These are phyloP conservation scores for Henningerozyma blattae DNA, from an alignment of 805 yeast genomes.

Conservation along the genomic window DNA sequence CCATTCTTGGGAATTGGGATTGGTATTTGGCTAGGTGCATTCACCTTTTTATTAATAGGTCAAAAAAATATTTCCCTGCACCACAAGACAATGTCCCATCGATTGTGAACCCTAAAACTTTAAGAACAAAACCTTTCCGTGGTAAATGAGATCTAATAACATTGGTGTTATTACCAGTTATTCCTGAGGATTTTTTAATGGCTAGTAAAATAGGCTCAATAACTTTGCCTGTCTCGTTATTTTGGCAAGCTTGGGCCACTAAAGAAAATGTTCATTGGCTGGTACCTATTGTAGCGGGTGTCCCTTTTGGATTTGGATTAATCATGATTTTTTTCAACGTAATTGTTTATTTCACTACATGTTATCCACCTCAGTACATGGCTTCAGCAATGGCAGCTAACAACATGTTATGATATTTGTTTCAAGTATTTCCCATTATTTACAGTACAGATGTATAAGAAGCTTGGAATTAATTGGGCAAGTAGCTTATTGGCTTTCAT, in stretches of 20 bases:
- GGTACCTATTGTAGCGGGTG: constrained; percentile 65
- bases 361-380: constrained; percentile 63
- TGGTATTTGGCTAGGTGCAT: constrained; percentile 49
- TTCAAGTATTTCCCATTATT: constrained; percentile 79
- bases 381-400: constrained; percentile 91
- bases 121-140: constrained; percentile 24
- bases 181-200: constrained; percentile 50
- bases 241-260: constrained; percentile 79
- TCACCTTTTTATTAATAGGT: constrained; percentile 39
- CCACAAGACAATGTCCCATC: constrained; percentile 46
- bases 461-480: constrained; percentile 73
- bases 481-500: constrained; percentile 52
- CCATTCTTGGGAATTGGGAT: constrained; percentile 63
- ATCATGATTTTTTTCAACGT: constrained; percentile 60
- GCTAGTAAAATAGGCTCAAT: constrained; percentile 58
- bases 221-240: constrained; percentile 52
- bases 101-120: constrained; percentile 27
- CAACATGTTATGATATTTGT: constrained; percentile 59
- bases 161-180: constrained; percentile 39
- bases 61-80: constrained; percentile 39
- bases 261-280: constrained; percentile 56
- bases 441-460: constrained; percentile 72
- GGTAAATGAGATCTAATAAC: constrained; percentile 34
- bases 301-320: constrained; percentile 67
- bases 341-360: constrained; percentile 53